Conservation (phyloP, 208 protist species). For the Acanthamoeba castellanii region DNA sequence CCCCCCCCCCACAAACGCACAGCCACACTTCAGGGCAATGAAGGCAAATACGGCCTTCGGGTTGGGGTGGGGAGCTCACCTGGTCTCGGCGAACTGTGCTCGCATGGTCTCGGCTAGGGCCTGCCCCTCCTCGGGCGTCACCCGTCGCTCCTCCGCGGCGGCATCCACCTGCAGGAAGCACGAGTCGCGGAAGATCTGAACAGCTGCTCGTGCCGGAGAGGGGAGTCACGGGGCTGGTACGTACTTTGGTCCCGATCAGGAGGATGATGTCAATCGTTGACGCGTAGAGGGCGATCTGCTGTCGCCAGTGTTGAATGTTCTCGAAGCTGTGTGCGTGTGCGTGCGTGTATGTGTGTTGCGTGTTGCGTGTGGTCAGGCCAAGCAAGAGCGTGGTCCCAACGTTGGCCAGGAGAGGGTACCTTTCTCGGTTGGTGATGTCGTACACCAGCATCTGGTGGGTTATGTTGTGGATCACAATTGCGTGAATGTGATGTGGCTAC, state of each 20-base stretch:
- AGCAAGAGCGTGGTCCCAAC: background rate
- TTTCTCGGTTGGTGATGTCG: background rate
- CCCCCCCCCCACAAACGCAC: background rate
- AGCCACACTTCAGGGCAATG: background rate
- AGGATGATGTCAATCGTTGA: slow-evolving; percentile 12
- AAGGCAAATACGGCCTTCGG: background rate
- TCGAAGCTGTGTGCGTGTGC: too few species aligned
- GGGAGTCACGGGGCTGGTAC: background rate
- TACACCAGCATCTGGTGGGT: slow-evolving; percentile 6
- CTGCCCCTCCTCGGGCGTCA: slow-evolving; percentile 10
- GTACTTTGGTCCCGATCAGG: slow-evolving; percentile 14
- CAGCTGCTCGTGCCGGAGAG: background rate
- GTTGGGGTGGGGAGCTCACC: background rate
- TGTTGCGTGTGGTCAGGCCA: too few species aligned
- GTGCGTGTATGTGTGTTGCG: too few species aligned
- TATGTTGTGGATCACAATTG: too few species aligned
- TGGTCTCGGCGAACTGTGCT: slow-evolving; percentile 38
- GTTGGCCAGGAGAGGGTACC: background rate
- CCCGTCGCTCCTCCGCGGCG: background rate
- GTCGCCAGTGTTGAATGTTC: slow-evolving; percentile 9
- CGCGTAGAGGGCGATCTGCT: slow-evolving; percentile 2
- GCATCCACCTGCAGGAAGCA: slow-evolving; percentile 1
- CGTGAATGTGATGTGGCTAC: background rate
- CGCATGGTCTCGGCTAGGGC: background rate
- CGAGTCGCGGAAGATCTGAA: background rate